phyloP scores from a whole-genome alignment of 345 rosid genomes.

The Laguncularia racemosa region DNA sequence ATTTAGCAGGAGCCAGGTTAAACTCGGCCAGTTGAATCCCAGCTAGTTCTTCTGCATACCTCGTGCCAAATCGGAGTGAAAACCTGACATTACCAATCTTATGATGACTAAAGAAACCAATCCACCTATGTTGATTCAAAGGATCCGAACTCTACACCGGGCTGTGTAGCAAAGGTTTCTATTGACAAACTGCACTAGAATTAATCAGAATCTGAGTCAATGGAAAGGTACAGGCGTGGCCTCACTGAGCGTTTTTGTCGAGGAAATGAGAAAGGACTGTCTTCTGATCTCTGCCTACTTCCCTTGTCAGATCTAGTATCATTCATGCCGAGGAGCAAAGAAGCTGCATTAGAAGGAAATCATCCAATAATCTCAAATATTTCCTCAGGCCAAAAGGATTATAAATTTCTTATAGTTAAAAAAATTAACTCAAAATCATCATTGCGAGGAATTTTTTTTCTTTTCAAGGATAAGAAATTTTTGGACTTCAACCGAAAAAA shows the following conservation, averaged over 20 bases:
- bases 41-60: conserved; percentile 5
- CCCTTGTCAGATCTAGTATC: conserved; percentile 59
- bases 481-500: too few relatives aligned
- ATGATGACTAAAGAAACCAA: conserved; percentile 9
- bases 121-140: conserved; percentile 4
- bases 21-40: too few relatives aligned
- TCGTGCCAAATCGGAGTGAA: background rate
- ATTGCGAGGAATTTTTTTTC: too few relatives aligned
- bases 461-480: too few relatives aligned
- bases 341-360: conserved; percentile 44
- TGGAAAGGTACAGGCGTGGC: conserved; percentile 65
- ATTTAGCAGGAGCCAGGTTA: background rate
- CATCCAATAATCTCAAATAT: background rate
- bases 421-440: too few relatives aligned
- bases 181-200: background rate
- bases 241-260: conserved; percentile 88
- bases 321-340: conserved; percentile 71
- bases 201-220: conserved; percentile 73
- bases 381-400: background rate
- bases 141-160: background rate
- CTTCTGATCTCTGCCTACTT: conserved; percentile 55
- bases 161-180: background rate
- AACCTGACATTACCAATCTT: background rate
- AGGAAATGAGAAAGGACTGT: conserved; percentile 65
- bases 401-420: too few relatives aligned